Conservation (phyloP, 495 filamentous ascomycete genomes). For the Amniculicola lignicola region DNA sequence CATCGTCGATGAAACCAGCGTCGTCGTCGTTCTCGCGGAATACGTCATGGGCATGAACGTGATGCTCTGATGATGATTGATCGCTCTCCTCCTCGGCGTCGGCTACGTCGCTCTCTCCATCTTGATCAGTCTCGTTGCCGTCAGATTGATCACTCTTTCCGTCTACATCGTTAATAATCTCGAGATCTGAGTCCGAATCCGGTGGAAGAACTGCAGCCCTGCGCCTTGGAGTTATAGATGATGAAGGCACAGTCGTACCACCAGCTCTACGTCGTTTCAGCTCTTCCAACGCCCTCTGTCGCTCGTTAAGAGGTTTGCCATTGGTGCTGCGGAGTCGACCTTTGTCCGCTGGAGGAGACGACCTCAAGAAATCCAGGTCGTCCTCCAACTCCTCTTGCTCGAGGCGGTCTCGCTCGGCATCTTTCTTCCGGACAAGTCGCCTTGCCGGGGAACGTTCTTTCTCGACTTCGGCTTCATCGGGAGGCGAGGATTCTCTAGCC, state of each 20-base stretch:
- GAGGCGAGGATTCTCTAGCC: conserved; percentile 1
- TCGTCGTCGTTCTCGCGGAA: conserved; percentile 57
- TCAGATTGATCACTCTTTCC: conserved; percentile 23
- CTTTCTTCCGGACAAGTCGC: not conserved
- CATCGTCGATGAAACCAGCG: conserved; percentile 64
- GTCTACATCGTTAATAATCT: conserved; percentile 25
- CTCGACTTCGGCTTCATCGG: conserved; percentile 28
- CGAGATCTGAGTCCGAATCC: conserved; percentile 20
- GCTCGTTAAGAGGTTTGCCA: conserved; percentile 19
- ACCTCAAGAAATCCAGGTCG: conserved; percentile 39
- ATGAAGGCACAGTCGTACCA: conserved; percentile 4
- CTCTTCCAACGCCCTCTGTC: conserved; percentile 36
- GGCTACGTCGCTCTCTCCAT: conserved; percentile 26
- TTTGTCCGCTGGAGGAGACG: conserved; percentile 29
- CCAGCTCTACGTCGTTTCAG: conserved; percentile 36
- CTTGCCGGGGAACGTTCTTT: not conserved
- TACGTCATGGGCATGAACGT: conserved; percentile 28
- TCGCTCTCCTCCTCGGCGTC: conserved; percentile 24
- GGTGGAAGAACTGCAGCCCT: conserved; percentile 2
- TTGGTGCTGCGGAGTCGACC: conserved; percentile 14
- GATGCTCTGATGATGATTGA: conserved; percentile 1
- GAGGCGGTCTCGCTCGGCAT: not conserved
- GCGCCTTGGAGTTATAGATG: conserved; percentile 4
- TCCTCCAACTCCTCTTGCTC: conserved; percentile 41
- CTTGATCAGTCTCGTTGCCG: conserved; percentile 10